Conservation (phyloP, 305 asterid genomes). For the Solanum hybrid region DNA sequence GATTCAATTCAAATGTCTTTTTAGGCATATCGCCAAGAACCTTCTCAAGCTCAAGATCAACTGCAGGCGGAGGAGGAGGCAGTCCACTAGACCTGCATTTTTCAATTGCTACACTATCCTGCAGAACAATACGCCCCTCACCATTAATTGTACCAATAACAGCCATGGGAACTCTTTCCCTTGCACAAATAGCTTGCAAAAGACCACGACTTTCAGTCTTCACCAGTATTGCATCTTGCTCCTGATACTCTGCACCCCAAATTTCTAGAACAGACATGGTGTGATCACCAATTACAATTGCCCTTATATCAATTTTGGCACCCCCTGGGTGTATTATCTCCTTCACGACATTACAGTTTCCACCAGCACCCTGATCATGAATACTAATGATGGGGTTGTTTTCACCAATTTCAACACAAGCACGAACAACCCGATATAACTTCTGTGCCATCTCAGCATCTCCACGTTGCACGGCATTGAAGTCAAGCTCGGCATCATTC, state of each 20-base stretch:
- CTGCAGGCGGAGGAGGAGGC: slow-evolving; percentile 83
- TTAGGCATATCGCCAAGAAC: slow-evolving; percentile 98
- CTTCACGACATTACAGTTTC: slow-evolving; percentile 91
- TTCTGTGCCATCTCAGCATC: slow-evolving; percentile 98
- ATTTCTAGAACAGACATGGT: slow-evolving; percentile 92
- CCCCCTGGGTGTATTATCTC: slow-evolving; percentile 89
- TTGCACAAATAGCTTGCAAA: slow-evolving; percentile 58
- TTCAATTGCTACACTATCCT: slow-evolving; percentile 53
- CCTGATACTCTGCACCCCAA: slow-evolving; percentile 99
- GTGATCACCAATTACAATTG: slow-evolving; percentile 86
- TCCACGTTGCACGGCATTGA: slow-evolving; percentile 96
- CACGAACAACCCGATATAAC: slow-evolving; percentile 81
- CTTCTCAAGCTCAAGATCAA: slow-evolving; percentile 92
- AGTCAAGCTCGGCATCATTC: slow-evolving; percentile 84
- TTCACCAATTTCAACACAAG: slow-evolving; percentile 85
- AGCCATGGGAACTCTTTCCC: slow-evolving; percentile 94
- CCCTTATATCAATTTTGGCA: slow-evolving; percentile 78
- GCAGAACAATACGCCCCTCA: slow-evolving; percentile 61
- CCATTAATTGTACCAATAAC: slow-evolving; percentile 85
- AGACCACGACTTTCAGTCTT: slow-evolving; percentile 65
- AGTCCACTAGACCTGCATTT: slow-evolving; percentile 39
- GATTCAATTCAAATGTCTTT: slow-evolving; percentile 77
- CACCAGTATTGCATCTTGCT: slow-evolving; percentile 95
- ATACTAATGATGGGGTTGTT: slow-evolving; percentile 79
- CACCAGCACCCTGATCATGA: slow-evolving; percentile 98